phyloP scores from a whole-genome alignment of 129 eudicot genomes.

The Centaurea solstitialis region DNA sequence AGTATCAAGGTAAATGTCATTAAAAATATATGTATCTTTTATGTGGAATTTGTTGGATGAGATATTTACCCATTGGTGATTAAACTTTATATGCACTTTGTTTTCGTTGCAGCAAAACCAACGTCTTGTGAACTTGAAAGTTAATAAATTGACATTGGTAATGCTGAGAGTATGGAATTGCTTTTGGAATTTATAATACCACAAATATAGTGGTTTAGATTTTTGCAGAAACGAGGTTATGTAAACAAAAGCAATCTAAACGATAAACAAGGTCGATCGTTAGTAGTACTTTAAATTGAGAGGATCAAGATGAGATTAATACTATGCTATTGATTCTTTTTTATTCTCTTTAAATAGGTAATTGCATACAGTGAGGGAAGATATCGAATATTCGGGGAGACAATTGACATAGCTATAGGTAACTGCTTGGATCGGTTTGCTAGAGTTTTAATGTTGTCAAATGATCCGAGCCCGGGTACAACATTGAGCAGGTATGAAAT shows the following conservation, averaged over 20 bases:
- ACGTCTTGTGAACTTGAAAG: too few relatives aligned
- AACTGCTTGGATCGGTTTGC: constrained; percentile 95
- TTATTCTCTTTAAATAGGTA: constrained; percentile 20
- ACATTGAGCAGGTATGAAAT: constrained; percentile 78
- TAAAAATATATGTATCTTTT: too few relatives aligned
- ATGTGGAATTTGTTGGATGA: too few relatives aligned
- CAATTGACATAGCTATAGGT: constrained; percentile 89
- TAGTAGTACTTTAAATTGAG: background rate
- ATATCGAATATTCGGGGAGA: constrained; percentile 90
- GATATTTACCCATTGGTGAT: too few relatives aligned
- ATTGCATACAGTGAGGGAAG: constrained; percentile 95
- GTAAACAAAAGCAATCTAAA: background rate
- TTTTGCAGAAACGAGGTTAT: background rate
- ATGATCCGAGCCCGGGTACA: constrained; percentile 97
- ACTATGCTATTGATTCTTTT: background rate
- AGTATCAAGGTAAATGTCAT: too few relatives aligned
- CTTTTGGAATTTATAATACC: background rate
- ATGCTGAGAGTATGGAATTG: too few relatives aligned
- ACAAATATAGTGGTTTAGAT: background rate
- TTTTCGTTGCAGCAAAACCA: too few relatives aligned
- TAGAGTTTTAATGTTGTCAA: constrained; percentile 73
- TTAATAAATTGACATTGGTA: too few relatives aligned
- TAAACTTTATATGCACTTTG: too few relatives aligned
- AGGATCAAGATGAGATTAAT: background rate
- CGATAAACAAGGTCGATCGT: background rate